Percentiles rank a stretch among this genome's conserved stretches.
Conservation (phyloP, 2,329 filamentous ascomycete species). For the Penicillium sp. region DNA sequence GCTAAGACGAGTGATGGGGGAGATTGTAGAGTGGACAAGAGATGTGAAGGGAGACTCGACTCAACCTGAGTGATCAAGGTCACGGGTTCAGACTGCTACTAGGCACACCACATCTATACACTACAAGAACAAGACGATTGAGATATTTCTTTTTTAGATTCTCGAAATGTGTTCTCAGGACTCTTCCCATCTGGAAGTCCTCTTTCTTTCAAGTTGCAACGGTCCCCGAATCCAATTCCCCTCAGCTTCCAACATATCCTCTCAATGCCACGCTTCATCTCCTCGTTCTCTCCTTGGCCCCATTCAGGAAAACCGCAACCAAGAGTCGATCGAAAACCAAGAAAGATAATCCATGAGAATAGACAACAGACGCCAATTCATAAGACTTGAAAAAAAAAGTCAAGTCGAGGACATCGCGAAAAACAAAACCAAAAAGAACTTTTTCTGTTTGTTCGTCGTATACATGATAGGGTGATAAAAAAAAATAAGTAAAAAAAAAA, state of each 20-base stretch:
- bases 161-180: constrained; percentile 24
- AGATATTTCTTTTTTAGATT: constrained; percentile 24
- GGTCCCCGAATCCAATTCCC: constrained; percentile 16
- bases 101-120: neutral
- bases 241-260: constrained; percentile 31
- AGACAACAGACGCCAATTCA: constrained; percentile 45
- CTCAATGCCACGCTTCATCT: constrained; percentile 30
- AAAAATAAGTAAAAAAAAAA: constrained; percentile 33
- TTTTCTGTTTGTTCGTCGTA: constrained; percentile 44
- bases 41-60: neutral
- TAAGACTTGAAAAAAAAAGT: constrained; percentile 39
- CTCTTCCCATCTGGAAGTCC: constrained; percentile 20
- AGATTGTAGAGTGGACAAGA: neutral
- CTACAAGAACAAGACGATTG: constrained; percentile 5
- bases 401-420: constrained; percentile 41
- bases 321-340: constrained; percentile 30
- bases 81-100: constrained; percentile 3
- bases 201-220: constrained; percentile 20
- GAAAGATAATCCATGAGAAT: constrained; percentile 38
- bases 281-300: constrained; percentile 36
- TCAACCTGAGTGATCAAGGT: neutral
- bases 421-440: constrained; percentile 17
- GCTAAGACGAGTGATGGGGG: neutral
- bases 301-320: constrained; percentile 31
- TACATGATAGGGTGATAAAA: constrained; percentile 36